These are phyloP conservation scores for Pilasporangium apinafurcum DNA, from an alignment of 352 stramenopile genomes.

Conservation along the genomic window DNA sequence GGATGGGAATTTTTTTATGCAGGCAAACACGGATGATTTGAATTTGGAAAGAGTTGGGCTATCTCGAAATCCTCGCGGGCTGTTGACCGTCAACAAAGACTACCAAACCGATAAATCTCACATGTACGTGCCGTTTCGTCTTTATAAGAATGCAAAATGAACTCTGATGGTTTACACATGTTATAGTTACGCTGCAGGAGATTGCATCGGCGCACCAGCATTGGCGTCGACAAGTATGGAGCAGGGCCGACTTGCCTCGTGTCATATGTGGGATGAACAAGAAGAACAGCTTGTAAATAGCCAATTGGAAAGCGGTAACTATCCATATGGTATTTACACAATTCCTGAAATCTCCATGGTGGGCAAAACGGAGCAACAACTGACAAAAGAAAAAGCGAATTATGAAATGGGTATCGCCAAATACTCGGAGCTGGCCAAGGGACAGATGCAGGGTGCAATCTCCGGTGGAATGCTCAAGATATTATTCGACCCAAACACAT, in stretches of 20 bases:
- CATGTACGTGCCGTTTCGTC: slow-evolving; percentile 51
- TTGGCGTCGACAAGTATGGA: slow-evolving; percentile 89
- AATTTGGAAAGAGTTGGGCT: slow-evolving; percentile 81
- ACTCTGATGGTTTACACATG: no score
- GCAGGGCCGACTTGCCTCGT: slow-evolving; percentile 75
- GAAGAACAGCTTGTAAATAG: slow-evolving; percentile 47
- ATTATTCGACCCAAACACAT: slow-evolving; percentile 71
- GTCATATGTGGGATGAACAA: slow-evolving; percentile 77
- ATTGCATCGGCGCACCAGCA: slow-evolving; percentile 84
- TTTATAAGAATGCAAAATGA: no score
- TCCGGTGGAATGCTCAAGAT: slow-evolving; percentile 86
- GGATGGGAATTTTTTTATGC: slow-evolving; percentile 1
- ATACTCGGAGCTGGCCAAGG: slow-evolving; percentile 85
- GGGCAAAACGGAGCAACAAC: slow-evolving; percentile 84
- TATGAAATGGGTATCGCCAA: slow-evolving; percentile 87
- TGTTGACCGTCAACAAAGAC: slow-evolving; percentile 83
- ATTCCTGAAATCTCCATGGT: slow-evolving; percentile 91
- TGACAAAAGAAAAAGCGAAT: slow-evolving; percentile 72
- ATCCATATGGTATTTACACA: slow-evolving; percentile 90
- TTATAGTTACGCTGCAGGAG: slow-evolving; percentile 75
- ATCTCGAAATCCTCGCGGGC: slow-evolving; percentile 63
- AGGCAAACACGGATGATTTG: slow-evolving; percentile 71
- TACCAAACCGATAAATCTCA: slow-evolving; percentile 83
- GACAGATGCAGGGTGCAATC: slow-evolving; percentile 82
- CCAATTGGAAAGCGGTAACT: slow-evolving; percentile 73